Base-by-base conservation (phyloP, 1,284 basidiomycete genomes). In the Ustilago trichophora region DNA sequence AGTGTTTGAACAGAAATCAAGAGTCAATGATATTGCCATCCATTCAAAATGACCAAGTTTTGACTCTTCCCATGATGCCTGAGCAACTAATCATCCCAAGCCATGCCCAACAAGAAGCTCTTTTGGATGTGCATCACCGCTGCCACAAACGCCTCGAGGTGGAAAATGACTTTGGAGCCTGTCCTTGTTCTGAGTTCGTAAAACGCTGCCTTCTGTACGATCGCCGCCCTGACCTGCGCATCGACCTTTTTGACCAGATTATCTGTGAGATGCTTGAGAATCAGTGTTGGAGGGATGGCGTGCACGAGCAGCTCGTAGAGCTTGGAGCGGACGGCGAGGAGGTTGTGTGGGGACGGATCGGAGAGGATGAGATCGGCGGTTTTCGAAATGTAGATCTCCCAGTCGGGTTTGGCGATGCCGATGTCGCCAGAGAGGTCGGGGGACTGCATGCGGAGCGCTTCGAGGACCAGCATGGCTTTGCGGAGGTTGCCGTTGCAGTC, bases 341-440 rank as follows among this genome's bases (percentile, higher is more conserved):
- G 88, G 51, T 89, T 88, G 57, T 90, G 88, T 12, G 96, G 93
- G n/a, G 89, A 88, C 82, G 98, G 96, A 76, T 97, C 92, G 69
- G 88, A 86, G n/a, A 98, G 84, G 72, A 98, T 95, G 76, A 91
- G 82, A 80, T 95, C 92, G n/a, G 91, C 94, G 12, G 97, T 90
- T 81, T 93, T 92, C 71, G 89, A 85, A 73, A 93, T 94, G 80
- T 97, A 98, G n/a, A 90, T 90, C 83, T 99, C 95, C 96, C 96
- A 99, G 79, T 99, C 96, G 12, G 96, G 94, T 83, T 96, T 93
- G 13, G 94, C 83, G 12, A 84, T 92, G 44, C 93, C 91, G 33
- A 82, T 19, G 89, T 34, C 91, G 87, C 64, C 90, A 83, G 74
- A 45, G 18, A 63, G 37, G 46, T 58, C 62, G 19, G 60, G 74